Evolutionary conservation across 2,329 filamentous ascomycete genomes (phyloP), one percentile per base, ranked within the genome.

Genomic region (Pseudogymnoascus sp.): DNA sequence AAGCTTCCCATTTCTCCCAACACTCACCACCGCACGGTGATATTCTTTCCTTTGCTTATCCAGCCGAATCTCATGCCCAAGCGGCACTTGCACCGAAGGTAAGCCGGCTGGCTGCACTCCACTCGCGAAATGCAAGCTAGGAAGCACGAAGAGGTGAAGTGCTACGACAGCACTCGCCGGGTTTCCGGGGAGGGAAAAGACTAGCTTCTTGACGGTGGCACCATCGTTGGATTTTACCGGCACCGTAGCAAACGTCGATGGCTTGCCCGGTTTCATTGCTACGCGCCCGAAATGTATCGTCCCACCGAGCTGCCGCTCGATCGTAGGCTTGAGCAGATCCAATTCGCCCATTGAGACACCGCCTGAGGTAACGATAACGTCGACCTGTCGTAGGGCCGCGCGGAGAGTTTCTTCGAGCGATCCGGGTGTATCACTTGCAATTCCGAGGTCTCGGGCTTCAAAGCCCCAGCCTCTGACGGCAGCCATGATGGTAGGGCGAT

Each of bases 301-400:
- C 6, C 94, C 94, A 63, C 92, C 91, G 0, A 99, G 83, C 1
- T 86, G 82, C 44, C 93, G 88, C 78, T 97, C 94, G 70, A 99
- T 90, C 0, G 93, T 97, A 0, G 94, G 93, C 74, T 99, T 99
- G 18, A 99, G 84, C 6, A 99, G 86, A 75, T 99, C 94, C 2
- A 97, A 85, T 76, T 99, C 94, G 63, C 94, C 94, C 94, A 99
- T 99, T 8, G 91, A 96, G 18, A 97, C 94, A 59, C 94, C 94
- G 21, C 94, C 94, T 0, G 90, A 93, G 14, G 94, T 97, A 70
- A 99, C 86, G 64, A 99, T 82, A 11, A 97, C 78, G 71, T 97
- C 92, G 25, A 87, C 86, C 59, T 79, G 79, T 18, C 89, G 83
- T 65, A 97, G 79, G 0, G 89, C 91, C 63, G 84, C 81, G 2